phyloP scores from a whole-genome alignment of 73 alveolate species.

The Urostyla sp. region DNA sequence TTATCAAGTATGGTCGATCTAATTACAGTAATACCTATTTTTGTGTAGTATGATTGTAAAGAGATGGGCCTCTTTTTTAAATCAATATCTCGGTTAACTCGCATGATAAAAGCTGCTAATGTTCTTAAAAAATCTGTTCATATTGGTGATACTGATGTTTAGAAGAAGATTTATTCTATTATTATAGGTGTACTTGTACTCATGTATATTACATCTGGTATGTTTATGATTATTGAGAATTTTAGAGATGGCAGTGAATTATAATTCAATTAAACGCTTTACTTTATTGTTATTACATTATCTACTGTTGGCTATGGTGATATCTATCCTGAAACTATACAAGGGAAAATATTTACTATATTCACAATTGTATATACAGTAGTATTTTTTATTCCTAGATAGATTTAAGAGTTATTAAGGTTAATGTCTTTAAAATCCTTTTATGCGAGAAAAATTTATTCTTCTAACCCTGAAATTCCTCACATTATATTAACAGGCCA shows the following conservation, averaged over 20 bases:
- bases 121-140: constrained; percentile 6
- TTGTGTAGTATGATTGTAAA: constrained; percentile 5
- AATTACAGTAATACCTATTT: constrained; percentile 65
- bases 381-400: constrained; percentile 89
- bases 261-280: constrained; percentile 85
- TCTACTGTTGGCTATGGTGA: constrained; percentile 99
- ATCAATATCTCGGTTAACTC: constrained; percentile 53
- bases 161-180: constrained; percentile 44
- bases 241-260: constrained; percentile 56
- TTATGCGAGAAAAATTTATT: constrained; percentile 91
- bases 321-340: constrained; percentile 85
- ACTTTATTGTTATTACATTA: constrained; percentile 88
- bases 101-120: constrained; percentile 46
- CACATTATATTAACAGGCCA: constrained; percentile 95
- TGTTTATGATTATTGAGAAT: constrained; percentile 77
- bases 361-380: constrained; percentile 78
- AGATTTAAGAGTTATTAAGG: constrained; percentile 90
- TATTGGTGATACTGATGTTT: constrained; percentile 67
- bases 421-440: constrained; percentile 91
- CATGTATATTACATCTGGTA: constrained; percentile 76
- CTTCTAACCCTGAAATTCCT: constrained; percentile 93
- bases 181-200: constrained; percentile 24
- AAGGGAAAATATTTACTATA: constrained; percentile 89
- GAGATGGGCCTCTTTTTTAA: constrained; percentile 27
- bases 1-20: constrained; percentile 60